phyloP scores from a whole-genome alignment of 176 grass and related monocot genomes.

The Bothriochloa decipiens region DNA sequence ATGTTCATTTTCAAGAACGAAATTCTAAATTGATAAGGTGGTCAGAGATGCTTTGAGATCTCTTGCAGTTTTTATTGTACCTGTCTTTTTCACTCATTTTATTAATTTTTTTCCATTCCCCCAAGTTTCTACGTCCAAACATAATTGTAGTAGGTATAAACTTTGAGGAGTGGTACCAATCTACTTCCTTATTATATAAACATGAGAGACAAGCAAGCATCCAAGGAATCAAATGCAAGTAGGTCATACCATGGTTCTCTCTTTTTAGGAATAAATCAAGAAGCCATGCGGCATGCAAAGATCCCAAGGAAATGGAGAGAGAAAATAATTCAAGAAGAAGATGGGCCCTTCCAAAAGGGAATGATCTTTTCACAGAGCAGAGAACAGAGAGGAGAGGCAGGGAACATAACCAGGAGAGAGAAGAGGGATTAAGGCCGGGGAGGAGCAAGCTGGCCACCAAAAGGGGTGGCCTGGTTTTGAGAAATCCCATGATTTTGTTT shows the following conservation, averaged over 20 bases:
- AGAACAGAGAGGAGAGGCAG: slow-evolving; percentile 13
- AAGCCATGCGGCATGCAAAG: slow-evolving; percentile 70
- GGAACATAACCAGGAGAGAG: neutral
- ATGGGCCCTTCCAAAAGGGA: slow-evolving; percentile 73
- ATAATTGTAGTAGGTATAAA: neutral
- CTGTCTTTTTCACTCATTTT: neutral
- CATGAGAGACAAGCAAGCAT: slow-evolving; percentile 37
- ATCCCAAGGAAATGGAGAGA: slow-evolving; percentile 67
- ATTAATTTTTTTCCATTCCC: neutral
- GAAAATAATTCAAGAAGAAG: slow-evolving; percentile 4
- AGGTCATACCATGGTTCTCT: slow-evolving; percentile 30
- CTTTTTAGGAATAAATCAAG: slow-evolving; percentile 50
- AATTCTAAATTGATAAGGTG: neutral
- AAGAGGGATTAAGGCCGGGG: slow-evolving; percentile 9
- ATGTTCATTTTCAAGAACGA: neutral
- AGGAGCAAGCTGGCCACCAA: slow-evolving; percentile 56
- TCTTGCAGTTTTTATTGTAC: neutral
- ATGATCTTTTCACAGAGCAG: slow-evolving; percentile 62
- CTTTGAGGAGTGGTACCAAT: slow-evolving; percentile 14
- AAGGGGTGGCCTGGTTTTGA: slow-evolving; percentile 72
- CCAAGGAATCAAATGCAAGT: slow-evolving; percentile 48
- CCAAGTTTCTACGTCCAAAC: neutral
- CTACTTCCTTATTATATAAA: slow-evolving; percentile 24
- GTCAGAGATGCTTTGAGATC: neutral
- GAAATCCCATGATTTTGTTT: slow-evolving; percentile 98